Evolutionary conservation across 768 basidiomycete species (phyloP).

Genomic region (Sporobolomyces phaffii): DNA sequence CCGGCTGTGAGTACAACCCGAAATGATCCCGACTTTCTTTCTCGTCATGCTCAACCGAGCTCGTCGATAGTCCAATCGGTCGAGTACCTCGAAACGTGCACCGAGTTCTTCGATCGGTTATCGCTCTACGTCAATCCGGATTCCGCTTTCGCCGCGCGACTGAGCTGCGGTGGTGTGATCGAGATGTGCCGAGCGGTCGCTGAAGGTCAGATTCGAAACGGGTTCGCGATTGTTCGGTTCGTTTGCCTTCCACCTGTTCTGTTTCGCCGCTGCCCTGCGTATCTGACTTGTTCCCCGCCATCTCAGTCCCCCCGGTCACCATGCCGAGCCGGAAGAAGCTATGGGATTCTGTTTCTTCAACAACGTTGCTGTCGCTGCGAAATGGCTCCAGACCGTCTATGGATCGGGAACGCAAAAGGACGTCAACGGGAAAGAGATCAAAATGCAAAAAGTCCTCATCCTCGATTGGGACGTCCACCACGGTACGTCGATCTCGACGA

Average conservation of each 20-base stretch:
- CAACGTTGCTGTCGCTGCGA: slow-evolving; percentile 88
- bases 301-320: slow-evolving; percentile 80
- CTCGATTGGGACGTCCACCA: slow-evolving; percentile 98
- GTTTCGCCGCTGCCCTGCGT: too few species aligned
- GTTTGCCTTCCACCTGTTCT: neutral
- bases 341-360: slow-evolving; percentile 99
- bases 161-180: slow-evolving; percentile 92
- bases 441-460: slow-evolving; percentile 74
- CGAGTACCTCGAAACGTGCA: slow-evolving; percentile 52
- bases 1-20: slow-evolving; percentile 75
- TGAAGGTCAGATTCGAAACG: slow-evolving; percentile 68
- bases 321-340: slow-evolving; percentile 93
- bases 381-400: slow-evolving; percentile 62
- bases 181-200: slow-evolving; percentile 84
- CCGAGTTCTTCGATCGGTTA: slow-evolving; percentile 81
- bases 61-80: slow-evolving; percentile 19
- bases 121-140: slow-evolving; percentile 85
- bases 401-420: slow-evolving; percentile 47
- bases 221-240: slow-evolving; percentile 83
- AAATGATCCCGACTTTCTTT: too few species aligned
- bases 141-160: slow-evolving; percentile 73
- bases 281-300: neutral
- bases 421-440: slow-evolving; percentile 29
- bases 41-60: too few species aligned
- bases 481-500: slow-evolving; percentile 51